Evolutionary conservation across 2,329 filamentous ascomycete species (phyloP).

Genomic region (Geosmithia flava): DNA sequence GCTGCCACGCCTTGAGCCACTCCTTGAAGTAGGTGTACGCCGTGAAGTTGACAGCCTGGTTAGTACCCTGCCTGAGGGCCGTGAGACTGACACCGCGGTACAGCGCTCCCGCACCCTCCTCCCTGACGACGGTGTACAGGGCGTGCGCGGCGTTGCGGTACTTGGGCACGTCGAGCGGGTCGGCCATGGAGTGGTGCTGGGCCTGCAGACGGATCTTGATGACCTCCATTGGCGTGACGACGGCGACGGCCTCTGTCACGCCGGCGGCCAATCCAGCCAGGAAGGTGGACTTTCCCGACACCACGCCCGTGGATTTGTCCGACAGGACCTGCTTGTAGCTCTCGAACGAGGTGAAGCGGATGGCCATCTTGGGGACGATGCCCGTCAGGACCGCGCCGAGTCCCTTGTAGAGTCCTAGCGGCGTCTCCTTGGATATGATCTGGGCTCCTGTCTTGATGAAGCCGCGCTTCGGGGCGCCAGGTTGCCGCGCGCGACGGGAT

Average conservation of each 20-base stretch:
- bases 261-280: constrained; percentile 77
- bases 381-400: constrained; percentile 93
- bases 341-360: constrained; percentile 96
- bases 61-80: constrained; percentile 85
- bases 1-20: constrained; percentile 59
- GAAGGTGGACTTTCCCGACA: constrained; percentile 60
- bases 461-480: constrained; percentile 75
- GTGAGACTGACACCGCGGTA: constrained; percentile 93
- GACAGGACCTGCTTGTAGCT: constrained; percentile 80
- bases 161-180: constrained; percentile 90
- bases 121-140: constrained; percentile 76
- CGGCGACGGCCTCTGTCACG: constrained; percentile 89
- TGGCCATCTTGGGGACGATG: constrained; percentile 98
- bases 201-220: constrained; percentile 98
- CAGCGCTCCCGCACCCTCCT: constrained; percentile 78
- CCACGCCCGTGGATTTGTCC: constrained; percentile 49
- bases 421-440: constrained; percentile 83
- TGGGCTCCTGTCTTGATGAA: constrained; percentile 78
- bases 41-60: constrained; percentile 98
- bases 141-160: constrained; percentile 86
- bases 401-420: constrained; percentile 90
- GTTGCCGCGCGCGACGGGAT: constrained; percentile 69
- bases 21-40: constrained; percentile 92
- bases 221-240: constrained; percentile 98
- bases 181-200: constrained; percentile 95